A percentile compares a stretch with the other conserved stretches of the same genome.
phyloP scores from a whole-genome alignment of 2,329 filamentous ascomycete species.

The Graphium sp. region DNA sequence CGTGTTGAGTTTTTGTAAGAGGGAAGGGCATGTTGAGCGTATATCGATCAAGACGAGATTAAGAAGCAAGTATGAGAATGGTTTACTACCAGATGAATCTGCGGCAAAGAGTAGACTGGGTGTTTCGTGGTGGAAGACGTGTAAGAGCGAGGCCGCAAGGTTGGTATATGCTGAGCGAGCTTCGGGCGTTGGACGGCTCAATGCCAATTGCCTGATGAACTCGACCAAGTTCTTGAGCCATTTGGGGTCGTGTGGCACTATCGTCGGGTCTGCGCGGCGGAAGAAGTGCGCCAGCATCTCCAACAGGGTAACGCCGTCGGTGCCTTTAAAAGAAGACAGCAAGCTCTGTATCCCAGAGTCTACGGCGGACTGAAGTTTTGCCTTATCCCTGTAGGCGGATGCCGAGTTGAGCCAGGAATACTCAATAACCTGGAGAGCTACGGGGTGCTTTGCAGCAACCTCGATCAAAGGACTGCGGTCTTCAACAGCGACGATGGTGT shows the following conservation, averaged over 20 bases:
- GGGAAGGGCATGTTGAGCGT: slow-evolving; percentile 40
- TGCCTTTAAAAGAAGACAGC: slow-evolving; percentile 35
- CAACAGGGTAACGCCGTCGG: slow-evolving; percentile 42
- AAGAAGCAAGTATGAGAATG: slow-evolving; percentile 44
- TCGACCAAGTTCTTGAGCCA: slow-evolving; percentile 33
- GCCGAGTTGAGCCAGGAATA: slow-evolving; percentile 38
- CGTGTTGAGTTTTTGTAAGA: slow-evolving; percentile 40
- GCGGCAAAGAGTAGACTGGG: slow-evolving; percentile 35
- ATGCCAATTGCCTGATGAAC: slow-evolving; percentile 35
- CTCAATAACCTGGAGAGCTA: slow-evolving; percentile 36
- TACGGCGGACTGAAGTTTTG: slow-evolving; percentile 20
- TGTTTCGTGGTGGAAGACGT: slow-evolving; percentile 29
- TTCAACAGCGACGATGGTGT: slow-evolving; percentile 25
- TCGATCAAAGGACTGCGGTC: slow-evolving; percentile 39
- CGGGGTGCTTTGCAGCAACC: slow-evolving; percentile 32
- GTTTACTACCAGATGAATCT: slow-evolving; percentile 23
- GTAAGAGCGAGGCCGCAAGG: slow-evolving; percentile 37
- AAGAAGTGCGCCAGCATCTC: slow-evolving; percentile 37
- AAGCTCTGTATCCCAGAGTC: slow-evolving; percentile 28
- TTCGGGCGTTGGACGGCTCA: slow-evolving; percentile 33
- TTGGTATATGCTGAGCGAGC: slow-evolving; percentile 43
- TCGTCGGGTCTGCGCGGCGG: slow-evolving; percentile 27
- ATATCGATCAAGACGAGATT: slow-evolving; percentile 52
- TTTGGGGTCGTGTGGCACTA: slow-evolving; percentile 26
- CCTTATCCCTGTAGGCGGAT: slow-evolving; percentile 13